Percentiles rank a stretch among this genome's conserved stretches.
phyloP scores from a whole-genome alignment of 2,329 filamentous ascomycete species.

The Cephalotrichum gorgonifer region DNA sequence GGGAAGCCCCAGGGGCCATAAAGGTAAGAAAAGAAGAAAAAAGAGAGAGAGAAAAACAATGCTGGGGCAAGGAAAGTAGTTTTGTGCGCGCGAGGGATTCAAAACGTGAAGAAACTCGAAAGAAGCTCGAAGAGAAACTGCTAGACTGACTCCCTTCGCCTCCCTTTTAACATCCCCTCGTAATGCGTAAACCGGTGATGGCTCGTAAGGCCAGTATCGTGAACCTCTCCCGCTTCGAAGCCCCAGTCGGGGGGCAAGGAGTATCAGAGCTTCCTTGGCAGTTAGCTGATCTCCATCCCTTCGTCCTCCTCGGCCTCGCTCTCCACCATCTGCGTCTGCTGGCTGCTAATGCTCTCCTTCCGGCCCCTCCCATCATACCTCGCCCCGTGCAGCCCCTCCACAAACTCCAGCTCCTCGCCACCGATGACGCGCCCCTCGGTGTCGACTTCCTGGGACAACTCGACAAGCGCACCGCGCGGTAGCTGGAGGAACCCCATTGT shows the following conservation, averaged over 20 bases:
- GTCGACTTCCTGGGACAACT: constrained; percentile 88
- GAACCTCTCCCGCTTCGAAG: not conserved
- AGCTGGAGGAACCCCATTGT: constrained; percentile 78
- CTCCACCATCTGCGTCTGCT: constrained; percentile 44
- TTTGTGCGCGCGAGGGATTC: too few relatives aligned
- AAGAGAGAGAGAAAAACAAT: too few relatives aligned
- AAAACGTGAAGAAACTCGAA: not conserved
- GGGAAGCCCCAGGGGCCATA: too few relatives aligned
- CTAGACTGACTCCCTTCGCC: not conserved
- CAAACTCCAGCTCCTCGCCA: constrained; percentile 67
- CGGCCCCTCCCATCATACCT: constrained; percentile 31
- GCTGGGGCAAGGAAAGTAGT: too few relatives aligned
- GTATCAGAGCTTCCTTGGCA: not conserved
- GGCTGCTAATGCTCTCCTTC: constrained; percentile 52
- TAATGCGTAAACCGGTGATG: not conserved
- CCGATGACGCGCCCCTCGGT: constrained; percentile 84
- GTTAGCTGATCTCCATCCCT: constrained; percentile 46
- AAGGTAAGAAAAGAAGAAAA: too few relatives aligned
- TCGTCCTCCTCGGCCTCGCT: constrained; percentile 52
- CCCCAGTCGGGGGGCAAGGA: too few relatives aligned
- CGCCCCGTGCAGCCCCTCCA: constrained; percentile 36
- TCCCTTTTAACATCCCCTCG: not conserved
- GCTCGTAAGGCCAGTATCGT: not conserved
- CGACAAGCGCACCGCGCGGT: constrained; percentile 69
- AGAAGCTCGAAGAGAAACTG: not conserved